Percentiles rank a stretch among this genome's conserved stretches.
These are phyloP conservation scores for Ormosia semicastrata DNA, from an alignment of 306 rosid genomes.

Conservation along the genomic window DNA sequence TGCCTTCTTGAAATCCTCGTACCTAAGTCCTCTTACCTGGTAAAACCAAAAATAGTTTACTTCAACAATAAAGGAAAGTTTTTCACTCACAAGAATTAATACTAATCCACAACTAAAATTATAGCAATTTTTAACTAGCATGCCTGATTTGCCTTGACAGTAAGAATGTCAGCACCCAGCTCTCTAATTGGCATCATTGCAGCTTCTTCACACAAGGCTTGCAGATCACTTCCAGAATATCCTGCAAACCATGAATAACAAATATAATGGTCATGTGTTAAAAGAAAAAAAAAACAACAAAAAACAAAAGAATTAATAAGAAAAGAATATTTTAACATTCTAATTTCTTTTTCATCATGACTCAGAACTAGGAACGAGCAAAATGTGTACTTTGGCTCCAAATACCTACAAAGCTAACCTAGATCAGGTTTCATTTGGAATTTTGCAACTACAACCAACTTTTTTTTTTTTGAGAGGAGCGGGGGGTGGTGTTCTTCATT, in stretches of 20 bases:
- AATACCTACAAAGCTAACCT: background rate
- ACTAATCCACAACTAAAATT: background rate
- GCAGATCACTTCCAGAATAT: constrained; percentile 96
- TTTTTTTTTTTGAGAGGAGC: background rate
- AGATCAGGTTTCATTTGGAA: background rate
- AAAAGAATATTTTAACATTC: constrained; percentile 3
- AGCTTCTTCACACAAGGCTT: constrained; percentile 99
- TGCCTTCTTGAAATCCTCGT: constrained; percentile 77
- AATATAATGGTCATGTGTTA: background rate
- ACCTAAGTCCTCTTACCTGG: constrained; percentile 76
- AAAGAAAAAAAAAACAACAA: background rate
- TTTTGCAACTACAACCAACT: background rate
- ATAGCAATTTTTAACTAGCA: constrained; percentile 12
- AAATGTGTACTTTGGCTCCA: background rate
- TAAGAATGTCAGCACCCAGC: constrained; percentile 84
- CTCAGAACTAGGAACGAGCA: background rate
- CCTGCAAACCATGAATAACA: constrained; percentile 48
- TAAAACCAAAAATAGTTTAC: background rate
- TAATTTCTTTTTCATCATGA: background rate
- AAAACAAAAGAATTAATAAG: background rate
- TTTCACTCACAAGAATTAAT: background rate
- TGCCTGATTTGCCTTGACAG: constrained; percentile 84
- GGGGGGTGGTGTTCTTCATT: background rate
- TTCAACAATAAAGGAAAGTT: background rate
- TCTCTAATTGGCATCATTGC: constrained; percentile 99